Evolutionary conservation across 768 basidiomycete species (phyloP), one percentile per base, ranked within the genome.

Genomic region (Chiua virens): DNA sequence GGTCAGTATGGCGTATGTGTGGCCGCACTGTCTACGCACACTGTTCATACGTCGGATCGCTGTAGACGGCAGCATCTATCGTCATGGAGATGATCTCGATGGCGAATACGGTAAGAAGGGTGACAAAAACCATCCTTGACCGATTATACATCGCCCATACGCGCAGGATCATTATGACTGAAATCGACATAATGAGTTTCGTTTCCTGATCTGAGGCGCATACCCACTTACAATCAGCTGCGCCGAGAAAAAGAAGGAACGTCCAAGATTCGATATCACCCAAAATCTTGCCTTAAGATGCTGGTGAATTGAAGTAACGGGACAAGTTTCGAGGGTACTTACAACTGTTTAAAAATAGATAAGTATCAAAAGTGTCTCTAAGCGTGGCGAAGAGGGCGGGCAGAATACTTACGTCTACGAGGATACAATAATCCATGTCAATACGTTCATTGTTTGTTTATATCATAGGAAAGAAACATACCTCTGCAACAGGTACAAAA

Each of bases 141-240:
- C 32, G 39, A 10, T 17, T 20, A 4, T 41, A 48, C 20, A 48
- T n/a, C n/a, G 30, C 47, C 47, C 47, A 48, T 30, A 48, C 38
- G 21, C 39, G 47, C 21, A 48, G 17, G n/a, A 48, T 48, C 47
- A 48, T 48, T n/a, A 34, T n/a, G 22, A 41, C 47, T 48, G 17
- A 17, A 13, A 13, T 2, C 23, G n/a, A 18, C 34, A 42, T 35
- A 17, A 34, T 9, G 10, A 36, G 23, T 25, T 17, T 17, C 17
- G 5, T 34, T 15, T 34, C 15, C 4, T n/a, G 34, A 17, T 34
- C 34, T 7, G 17, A 17, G 15, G 15, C 8, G 17, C 34, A 34
- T 15, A 17, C 5, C 7, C 34, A 42, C 54, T 50, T 40, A 55
- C 54, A 36, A 30, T 55, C 54, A 3, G 49, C 45, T 21, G 40